phyloP scores from a whole-genome alignment of 441 rosid genomes.

The Adansonia madagascariensis region DNA sequence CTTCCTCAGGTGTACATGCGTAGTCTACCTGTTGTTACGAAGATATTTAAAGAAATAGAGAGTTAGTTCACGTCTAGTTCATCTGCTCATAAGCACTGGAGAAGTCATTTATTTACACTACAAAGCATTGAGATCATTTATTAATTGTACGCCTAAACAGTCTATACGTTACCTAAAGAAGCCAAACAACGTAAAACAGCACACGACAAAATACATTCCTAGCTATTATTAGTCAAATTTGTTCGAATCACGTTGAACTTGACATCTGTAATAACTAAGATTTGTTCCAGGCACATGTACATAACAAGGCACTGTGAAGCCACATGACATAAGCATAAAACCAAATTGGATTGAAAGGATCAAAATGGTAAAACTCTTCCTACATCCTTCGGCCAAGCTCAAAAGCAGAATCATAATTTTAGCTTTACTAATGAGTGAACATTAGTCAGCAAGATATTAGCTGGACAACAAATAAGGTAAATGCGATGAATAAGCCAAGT shows the following conservation, averaged over 20 bases:
- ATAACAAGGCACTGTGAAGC: background rate
- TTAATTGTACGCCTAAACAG: background rate
- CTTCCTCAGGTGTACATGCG: conserved; percentile 81
- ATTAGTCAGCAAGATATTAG: background rate
- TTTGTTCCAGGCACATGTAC: background rate
- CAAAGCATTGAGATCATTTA: background rate
- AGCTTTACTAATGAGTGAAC: background rate
- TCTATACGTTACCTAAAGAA: background rate
- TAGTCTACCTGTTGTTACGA: conserved; percentile 64
- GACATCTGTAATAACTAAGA: background rate
- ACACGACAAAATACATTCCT: background rate
- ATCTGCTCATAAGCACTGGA: background rate
- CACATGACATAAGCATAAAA: background rate
- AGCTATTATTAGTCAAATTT: background rate
- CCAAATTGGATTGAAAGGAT: background rate
- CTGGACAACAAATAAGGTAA: background rate
- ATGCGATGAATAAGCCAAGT: background rate
- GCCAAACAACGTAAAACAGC: background rate
- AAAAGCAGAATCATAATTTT: conserved; percentile 10
- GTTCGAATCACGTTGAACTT: background rate
- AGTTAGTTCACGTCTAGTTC: background rate
- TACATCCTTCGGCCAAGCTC: background rate
- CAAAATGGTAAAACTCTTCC: background rate
- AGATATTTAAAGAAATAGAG: background rate
- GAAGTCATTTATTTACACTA: background rate